Evolutionary conservation across 1,284 basidiomycete species (phyloP).

Genomic region (Pterulicium gracile): DNA sequence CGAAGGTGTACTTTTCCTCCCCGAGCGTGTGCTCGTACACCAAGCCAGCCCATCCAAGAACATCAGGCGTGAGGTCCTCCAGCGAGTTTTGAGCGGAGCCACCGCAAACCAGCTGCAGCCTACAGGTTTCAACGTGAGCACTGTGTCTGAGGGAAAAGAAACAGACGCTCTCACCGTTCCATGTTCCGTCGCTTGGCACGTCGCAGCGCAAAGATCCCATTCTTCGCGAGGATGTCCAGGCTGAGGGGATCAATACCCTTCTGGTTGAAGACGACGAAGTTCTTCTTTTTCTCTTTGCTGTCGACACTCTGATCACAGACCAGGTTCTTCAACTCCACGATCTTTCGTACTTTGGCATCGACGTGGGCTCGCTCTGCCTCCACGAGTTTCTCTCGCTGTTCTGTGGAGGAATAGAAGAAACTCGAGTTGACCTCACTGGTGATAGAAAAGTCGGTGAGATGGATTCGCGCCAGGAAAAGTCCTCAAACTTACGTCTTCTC

Average conservation of each 20-base stretch:
- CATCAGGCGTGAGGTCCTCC: conserved; percentile 86
- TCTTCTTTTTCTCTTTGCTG: conserved; percentile 69
- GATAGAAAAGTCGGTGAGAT: conserved; percentile 10
- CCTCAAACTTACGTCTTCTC: conserved; percentile 92
- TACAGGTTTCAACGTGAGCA: too few relatives aligned
- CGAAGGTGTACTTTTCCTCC: conserved; percentile 98
- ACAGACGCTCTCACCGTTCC: conserved; percentile 64
- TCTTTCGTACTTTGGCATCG: conserved; percentile 93
- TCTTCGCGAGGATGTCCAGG: conserved; percentile 94
- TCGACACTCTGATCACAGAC: conserved; percentile 92
- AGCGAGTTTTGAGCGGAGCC: conserved; percentile 97
- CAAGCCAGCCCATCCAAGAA: conserved; percentile 94
- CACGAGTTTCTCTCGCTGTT: conserved; percentile 97
- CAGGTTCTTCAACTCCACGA: conserved; percentile 92
- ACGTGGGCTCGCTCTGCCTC: conserved; percentile 94
- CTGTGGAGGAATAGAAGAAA: conserved; percentile 99
- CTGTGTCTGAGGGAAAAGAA: conserved; percentile 4
- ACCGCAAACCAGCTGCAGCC: conserved; percentile 89
- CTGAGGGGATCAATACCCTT: conserved; percentile 99
- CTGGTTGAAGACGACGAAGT: conserved; percentile 96
- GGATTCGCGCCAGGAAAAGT: too few relatives aligned
- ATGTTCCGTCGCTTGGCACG: conserved; percentile 96
- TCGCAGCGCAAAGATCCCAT: conserved; percentile 90
- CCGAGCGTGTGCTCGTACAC: conserved; percentile 99
- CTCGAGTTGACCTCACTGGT: conserved; percentile 95